A percentile compares a stretch with the other conserved stretches of the same genome.
Evolutionary conservation across 345 rosid genomes (phyloP).

Genomic region (Barbarea vulgaris): DNA sequence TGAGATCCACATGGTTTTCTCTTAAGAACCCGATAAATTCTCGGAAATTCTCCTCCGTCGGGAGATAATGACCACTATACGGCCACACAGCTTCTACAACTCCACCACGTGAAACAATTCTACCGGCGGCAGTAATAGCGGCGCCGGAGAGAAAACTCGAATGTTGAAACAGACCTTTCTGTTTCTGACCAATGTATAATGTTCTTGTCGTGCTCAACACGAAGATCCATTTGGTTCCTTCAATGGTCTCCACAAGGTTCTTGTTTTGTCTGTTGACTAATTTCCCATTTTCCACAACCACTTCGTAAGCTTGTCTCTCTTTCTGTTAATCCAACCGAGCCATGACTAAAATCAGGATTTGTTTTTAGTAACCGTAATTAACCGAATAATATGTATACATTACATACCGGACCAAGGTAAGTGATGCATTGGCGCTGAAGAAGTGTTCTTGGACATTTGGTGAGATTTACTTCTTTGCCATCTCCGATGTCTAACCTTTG

Average conservation of each 20-base stretch:
- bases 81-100: conserved; percentile 87
- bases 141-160: conserved; percentile 84
- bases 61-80: conserved; percentile 94
- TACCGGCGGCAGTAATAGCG: conserved; percentile 72
- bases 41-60: conserved; percentile 87
- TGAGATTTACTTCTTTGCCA: conserved; percentile 65
- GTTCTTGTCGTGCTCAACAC: conserved; percentile 62
- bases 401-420: conserved; percentile 74
- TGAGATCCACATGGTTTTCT: conserved; percentile 72
- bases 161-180: conserved; percentile 73
- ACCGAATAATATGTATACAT: neutral
- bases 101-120: conserved; percentile 59
- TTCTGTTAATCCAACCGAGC: conserved; percentile 44
- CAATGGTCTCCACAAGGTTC: conserved; percentile 46
- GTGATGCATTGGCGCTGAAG: conserved; percentile 68
- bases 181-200: conserved; percentile 62
- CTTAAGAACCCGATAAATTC: conserved; percentile 72
- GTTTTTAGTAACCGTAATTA: neutral
- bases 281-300: conserved; percentile 51
- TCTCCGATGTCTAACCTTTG: conserved; percentile 84
- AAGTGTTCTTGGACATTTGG: conserved; percentile 51
- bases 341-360: neutral
- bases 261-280: conserved; percentile 52
- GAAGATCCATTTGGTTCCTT: conserved; percentile 73
- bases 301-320: conserved; percentile 71